These are phyloP conservation scores for Xanthoceras sorbifolium DNA, from an alignment of 345 rosid species.

Conservation along the genomic window DNA sequence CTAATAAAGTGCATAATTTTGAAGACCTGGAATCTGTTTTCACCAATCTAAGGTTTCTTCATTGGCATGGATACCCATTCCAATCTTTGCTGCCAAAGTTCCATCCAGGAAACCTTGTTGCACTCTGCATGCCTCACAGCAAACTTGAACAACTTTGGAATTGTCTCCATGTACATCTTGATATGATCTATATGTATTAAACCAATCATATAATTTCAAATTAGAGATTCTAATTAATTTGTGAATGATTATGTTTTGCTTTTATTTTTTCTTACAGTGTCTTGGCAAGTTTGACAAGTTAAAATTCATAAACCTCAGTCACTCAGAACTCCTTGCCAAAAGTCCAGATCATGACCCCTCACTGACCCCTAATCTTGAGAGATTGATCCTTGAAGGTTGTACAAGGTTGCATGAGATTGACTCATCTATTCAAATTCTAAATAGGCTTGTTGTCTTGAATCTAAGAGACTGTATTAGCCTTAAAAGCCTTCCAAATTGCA, in stretches of 20 bases:
- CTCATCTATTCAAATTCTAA: constrained; percentile 29
- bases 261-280: background rate
- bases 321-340: constrained; percentile 20
- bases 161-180: background rate
- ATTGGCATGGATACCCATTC: constrained; percentile 23
- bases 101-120: background rate
- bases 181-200: background rate
- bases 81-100: constrained; percentile 6
- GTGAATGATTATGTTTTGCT: background rate
- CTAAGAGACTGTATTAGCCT: constrained; percentile 24
- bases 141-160: constrained; percentile 10
- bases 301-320: constrained; percentile 27
- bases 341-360: constrained; percentile 33
- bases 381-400: too few species aligned
- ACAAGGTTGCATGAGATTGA: constrained; percentile 4
- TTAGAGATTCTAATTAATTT: too few species aligned
- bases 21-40: background rate
- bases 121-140: constrained; percentile 9
- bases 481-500: background rate
- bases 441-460: constrained; percentile 27
- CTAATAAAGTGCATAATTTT: background rate
- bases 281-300: constrained; percentile 4
- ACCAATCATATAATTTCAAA: background rate
- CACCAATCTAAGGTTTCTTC: constrained; percentile 7
- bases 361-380: constrained; percentile 25